phyloP scores from a whole-genome alignment of 1,139 yeast genomes.

The Suhomyces chickasaworum region DNA sequence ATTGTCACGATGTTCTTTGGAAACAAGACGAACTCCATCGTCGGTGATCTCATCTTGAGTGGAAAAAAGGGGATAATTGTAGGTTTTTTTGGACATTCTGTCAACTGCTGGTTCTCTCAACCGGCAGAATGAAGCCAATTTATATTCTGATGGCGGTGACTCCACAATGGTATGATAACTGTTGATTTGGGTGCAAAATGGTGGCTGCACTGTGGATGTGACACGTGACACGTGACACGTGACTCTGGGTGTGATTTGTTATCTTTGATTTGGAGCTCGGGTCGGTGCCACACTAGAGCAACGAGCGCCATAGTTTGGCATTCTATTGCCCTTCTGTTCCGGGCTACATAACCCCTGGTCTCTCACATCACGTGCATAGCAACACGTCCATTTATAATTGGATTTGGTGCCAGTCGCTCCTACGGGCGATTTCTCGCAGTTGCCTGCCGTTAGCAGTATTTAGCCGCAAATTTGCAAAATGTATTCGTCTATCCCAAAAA shows the following conservation, averaged over 20 bases:
- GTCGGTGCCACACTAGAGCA: too few relatives aligned
- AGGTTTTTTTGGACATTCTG: not conserved
- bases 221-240: not conserved
- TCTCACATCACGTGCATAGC: not conserved
- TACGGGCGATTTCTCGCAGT: slow-evolving; percentile 9
- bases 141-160: not conserved
- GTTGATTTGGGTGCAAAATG: not conserved
- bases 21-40: slow-evolving; percentile 39
- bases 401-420: not conserved
- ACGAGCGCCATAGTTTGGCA: too few relatives aligned
- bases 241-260: too few relatives aligned
- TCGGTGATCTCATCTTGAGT: slow-evolving; percentile 34
- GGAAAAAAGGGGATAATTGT: not conserved
- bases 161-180: not conserved
- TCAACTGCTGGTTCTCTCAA: too few relatives aligned
- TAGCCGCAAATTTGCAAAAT: slow-evolving; percentile 17
- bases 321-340: not conserved
- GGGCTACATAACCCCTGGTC: not conserved
- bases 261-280: too few relatives aligned
- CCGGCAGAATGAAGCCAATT: too few relatives aligned
- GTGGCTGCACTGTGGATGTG: not conserved
- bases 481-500: slow-evolving; percentile 9
- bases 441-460: slow-evolving; percentile 13
- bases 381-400: not conserved
- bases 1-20: slow-evolving; percentile 23